Conservation (phyloP, 768 basidiomycete species). For the Kwoniella mangroviensis region DNA sequence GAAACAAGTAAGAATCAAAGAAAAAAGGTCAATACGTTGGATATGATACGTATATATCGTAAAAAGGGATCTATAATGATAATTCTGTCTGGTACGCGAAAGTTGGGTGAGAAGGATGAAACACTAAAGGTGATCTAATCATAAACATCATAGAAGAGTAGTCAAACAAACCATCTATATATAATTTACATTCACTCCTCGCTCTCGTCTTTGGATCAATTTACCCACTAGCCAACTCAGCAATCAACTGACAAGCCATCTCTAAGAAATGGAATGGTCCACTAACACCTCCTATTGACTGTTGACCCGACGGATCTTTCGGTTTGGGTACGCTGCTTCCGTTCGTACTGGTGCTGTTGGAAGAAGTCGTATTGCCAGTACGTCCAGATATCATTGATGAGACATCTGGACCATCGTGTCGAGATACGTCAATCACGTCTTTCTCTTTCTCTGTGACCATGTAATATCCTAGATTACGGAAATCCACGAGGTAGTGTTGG, state of each 20-base stretch:
- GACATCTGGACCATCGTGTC: not conserved
- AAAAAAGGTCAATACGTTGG: no score
- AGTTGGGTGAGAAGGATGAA: no score
- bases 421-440: constrained; percentile 21
- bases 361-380: not conserved
- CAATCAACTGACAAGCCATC: constrained; percentile 87
- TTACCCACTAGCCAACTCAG: constrained; percentile 73
- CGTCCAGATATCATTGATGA: constrained; percentile 14
- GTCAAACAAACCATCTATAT: not conserved
- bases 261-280: constrained; percentile 95
- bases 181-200: not conserved
- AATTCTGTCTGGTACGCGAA: no score
- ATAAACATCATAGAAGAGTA: no score
- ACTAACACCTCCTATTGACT: constrained; percentile 57
- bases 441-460: constrained; percentile 38
- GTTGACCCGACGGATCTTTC: not conserved
- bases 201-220: not conserved
- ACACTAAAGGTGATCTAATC: no score
- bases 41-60: no score
- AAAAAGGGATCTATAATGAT: no score
- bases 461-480: constrained; percentile 96
- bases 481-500: constrained; percentile 95
- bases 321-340: not conserved
- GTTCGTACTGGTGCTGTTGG: not conserved
- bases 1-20: no score